Base-by-base conservation (phyloP, 2,329 filamentous ascomycete species). In the Aspergillus fumigatus region DNA sequence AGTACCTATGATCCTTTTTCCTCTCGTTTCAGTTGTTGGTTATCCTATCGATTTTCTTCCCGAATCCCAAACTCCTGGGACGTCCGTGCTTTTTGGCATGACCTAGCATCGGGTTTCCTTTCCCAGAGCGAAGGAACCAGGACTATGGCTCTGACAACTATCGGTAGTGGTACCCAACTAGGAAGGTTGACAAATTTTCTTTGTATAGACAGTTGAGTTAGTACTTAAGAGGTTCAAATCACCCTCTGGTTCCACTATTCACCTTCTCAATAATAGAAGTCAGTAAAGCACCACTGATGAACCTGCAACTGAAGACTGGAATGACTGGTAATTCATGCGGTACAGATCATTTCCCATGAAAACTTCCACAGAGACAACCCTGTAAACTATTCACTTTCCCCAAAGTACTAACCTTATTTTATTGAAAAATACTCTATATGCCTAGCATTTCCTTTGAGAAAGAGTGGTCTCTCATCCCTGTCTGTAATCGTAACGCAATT, bases 51-150 rank as follows among this genome's bases (percentile, higher is more conserved):
- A 47, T 47, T 47, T 23, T 23, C 14, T 47, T 47, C 43, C 43
- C 43, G 43, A 47, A 47, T 47, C 21, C 43, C 43, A 26, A 26
- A 47, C 43, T 47, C 43, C 54, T 65, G 65, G 65, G 52, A 65
- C 63, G 57, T 56, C 56, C 59, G 62, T 56, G 57, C 62, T 56
- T 60, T 59, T 62, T 53, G 19, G 11, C 23, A 23, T 47, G 21
- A 26, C 23, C 25, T 5, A n/a, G 43, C 23, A 11, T 26, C 40
- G 8, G 21, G 48, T 51, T 27, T n/a, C 52, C 35, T 27, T 32
- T 51, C n/a, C 26, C 21, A 23, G 35, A 50, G 35, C 45, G 9
- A 14, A 47, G 11, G 21, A 47, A 47, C 41, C 41, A 38, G 32
- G 32, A 38, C 32, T 17, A 38, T 38, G 32, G 32, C 14, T 38